These are phyloP conservation scores for Auxenochlorella pyrenoidosa DNA, from an alignment of 139 green algal species.

Conservation along the genomic window DNA sequence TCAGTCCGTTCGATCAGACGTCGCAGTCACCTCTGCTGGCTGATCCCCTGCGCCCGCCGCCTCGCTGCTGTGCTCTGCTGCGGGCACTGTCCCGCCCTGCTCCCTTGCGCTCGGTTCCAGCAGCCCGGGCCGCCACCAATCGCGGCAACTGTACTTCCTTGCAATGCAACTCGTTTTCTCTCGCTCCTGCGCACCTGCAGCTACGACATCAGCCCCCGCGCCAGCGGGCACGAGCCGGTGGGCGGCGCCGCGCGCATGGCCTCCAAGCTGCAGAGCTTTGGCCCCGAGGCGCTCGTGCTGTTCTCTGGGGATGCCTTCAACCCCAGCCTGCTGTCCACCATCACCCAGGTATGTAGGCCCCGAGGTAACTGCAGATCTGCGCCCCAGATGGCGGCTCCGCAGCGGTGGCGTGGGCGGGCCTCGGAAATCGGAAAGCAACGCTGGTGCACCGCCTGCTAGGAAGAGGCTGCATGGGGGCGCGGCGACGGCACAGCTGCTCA, in stretches of 20 bases:
- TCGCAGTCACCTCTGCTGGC: background rate
- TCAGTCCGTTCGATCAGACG: background rate
- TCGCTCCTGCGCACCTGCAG: too few species aligned
- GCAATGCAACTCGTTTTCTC: too few species aligned
- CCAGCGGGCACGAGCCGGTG: constrained; percentile 58
- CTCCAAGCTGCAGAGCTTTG: constrained; percentile 23
- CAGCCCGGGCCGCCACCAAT: too few species aligned
- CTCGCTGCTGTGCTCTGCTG: too few species aligned
- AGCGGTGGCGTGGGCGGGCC: background rate
- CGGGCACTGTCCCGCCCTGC: too few species aligned
- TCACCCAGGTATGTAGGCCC: constrained; percentile 56
- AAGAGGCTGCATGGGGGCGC: too few species aligned
- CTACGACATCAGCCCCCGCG: background rate
- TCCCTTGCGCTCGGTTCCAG: too few species aligned
- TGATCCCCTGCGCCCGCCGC: background rate
- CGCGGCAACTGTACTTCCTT: too few species aligned
- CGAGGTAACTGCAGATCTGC: background rate
- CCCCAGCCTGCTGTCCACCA: constrained; percentile 70
- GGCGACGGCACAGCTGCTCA: too few species aligned
- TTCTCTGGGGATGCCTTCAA: constrained; percentile 83
- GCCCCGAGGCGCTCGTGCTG: constrained; percentile 67
- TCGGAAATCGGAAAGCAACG: too few species aligned
- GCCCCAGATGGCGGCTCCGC: too few species aligned
- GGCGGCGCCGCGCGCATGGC: constrained; percentile 70
- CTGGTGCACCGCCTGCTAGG: too few species aligned